A percentile compares a stretch with the other conserved stretches of the same genome.
Evolutionary conservation across 305 asterid genomes (phyloP).

Genomic region (Solanum chacoense): DNA sequence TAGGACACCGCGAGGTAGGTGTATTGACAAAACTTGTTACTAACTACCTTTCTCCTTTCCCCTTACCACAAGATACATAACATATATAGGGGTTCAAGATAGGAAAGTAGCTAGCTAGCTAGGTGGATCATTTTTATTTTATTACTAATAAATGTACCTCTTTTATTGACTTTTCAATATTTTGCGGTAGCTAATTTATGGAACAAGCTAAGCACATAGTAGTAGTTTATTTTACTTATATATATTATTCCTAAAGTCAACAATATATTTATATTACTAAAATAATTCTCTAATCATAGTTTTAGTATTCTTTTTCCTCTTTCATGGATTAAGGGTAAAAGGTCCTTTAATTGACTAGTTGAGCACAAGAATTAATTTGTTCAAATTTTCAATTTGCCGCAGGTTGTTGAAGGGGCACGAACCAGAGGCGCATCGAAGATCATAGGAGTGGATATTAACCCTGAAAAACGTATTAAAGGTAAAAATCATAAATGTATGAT

Average conservation of each 20-base stretch:
- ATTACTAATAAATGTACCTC: not conserved
- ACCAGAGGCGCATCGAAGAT: conserved; percentile 68
- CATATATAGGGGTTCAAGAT: too few relatives aligned
- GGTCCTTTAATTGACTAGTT: too few relatives aligned
- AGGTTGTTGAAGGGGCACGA: conserved; percentile 93
- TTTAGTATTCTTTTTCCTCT: not conserved
- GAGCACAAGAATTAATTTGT: not conserved
- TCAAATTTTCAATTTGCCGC: not conserved
- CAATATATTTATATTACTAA: not conserved
- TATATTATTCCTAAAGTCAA: not conserved
- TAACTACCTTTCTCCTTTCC: not conserved
- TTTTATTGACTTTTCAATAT: too few relatives aligned
- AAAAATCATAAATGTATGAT: not conserved
- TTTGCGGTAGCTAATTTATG: not conserved
- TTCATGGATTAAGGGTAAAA: not conserved
- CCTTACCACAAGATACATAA: not conserved
- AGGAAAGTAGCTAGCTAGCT: not conserved
- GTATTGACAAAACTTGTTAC: too few relatives aligned
- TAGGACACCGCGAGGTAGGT: not conserved
- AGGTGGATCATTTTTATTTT: not conserved
- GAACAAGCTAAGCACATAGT: too few relatives aligned
- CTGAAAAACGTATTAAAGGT: conserved; percentile 58
- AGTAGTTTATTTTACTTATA: not conserved
- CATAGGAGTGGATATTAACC: conserved; percentile 74
- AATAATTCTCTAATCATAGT: not conserved